Conservation (phyloP, 495 filamentous ascomycete species). For the Neurospora sublineolata region DNA sequence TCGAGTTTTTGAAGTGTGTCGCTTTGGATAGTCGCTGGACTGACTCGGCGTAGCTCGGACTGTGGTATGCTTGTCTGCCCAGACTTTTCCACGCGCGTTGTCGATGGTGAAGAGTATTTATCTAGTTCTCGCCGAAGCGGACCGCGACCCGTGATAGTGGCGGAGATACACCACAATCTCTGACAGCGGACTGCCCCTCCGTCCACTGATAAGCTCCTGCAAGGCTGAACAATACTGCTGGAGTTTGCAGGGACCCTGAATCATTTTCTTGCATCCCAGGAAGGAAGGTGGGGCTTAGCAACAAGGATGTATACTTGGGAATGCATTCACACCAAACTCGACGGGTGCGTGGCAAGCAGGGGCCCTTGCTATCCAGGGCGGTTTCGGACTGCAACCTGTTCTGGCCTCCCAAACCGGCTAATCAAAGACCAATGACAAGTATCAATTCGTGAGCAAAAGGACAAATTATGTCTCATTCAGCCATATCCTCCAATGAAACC, state of each 20-base stretch:
- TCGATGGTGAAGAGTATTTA: not conserved
- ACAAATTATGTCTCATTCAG: not conserved
- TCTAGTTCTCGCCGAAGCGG: not conserved
- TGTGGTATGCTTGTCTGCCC: not conserved
- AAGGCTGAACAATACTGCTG: not conserved
- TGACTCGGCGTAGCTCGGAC: not conserved
- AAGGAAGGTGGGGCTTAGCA: not conserved
- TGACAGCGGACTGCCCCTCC: not conserved
- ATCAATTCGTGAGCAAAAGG: not conserved
- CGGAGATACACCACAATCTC: not conserved
- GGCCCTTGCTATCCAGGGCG: not conserved
- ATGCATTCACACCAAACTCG: not conserved
- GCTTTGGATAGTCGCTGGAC: not conserved
- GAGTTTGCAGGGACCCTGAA: not conserved
- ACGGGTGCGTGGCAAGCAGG: not conserved
- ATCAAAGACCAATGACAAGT: not conserved
- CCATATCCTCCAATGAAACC: not conserved
- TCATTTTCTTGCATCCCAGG: not conserved
- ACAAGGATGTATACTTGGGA: not conserved
- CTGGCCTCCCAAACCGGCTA: not conserved
- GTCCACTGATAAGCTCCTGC: not conserved
- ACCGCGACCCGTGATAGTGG: not conserved
- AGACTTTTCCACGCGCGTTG: not conserved
- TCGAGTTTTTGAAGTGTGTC: not conserved
- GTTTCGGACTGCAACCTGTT: not conserved